A percentile compares a stretch with the other conserved stretches of the same genome.
These are phyloP conservation scores for Gamsiella multidivaricata DNA, from an alignment of 192 early-diverging fungal genomes.

Conservation along the genomic window DNA sequence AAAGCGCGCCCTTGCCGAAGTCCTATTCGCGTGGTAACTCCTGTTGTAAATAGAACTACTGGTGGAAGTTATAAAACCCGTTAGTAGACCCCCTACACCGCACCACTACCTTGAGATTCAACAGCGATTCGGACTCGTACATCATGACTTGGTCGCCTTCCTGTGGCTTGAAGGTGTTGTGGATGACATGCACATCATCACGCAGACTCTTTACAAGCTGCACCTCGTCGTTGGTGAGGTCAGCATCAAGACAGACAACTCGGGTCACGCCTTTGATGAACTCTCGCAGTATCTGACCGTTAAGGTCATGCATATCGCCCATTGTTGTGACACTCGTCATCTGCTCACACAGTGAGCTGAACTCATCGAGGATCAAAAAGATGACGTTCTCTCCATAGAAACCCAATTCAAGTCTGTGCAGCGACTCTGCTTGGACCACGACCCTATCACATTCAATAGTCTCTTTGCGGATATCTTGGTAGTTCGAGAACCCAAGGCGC, in stretches of 20 bases:
- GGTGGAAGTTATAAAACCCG: too few relatives aligned
- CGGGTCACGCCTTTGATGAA: conserved; percentile 9
- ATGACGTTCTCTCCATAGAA: conserved; percentile 5
- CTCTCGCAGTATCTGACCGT: background rate
- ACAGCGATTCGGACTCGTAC: conserved; percentile 4
- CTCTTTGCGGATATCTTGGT: background rate
- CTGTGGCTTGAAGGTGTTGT: conserved; percentile 22
- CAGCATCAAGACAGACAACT: conserved; percentile 26
- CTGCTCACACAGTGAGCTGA: conserved; percentile 27
- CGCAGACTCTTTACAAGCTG: conserved; percentile 12
- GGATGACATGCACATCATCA: conserved; percentile 11
- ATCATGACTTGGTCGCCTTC: conserved; percentile 17
- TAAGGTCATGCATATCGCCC: conserved; percentile 8
- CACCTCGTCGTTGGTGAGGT: conserved; percentile 12
- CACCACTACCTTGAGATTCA: background rate
- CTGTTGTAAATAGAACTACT: too few relatives aligned
- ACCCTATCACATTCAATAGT: conserved; percentile 10
- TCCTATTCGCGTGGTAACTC: too few relatives aligned
- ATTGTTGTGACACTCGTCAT: conserved; percentile 11
- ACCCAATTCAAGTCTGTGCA: conserved; percentile 3
- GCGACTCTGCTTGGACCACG: conserved; percentile 21
- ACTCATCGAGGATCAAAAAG: conserved; percentile 28
- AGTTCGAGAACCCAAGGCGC: conserved; percentile 15
- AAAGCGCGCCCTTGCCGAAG: too few relatives aligned
- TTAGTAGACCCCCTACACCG: too few relatives aligned